Evolutionary conservation across 495 filamentous ascomycete species (phyloP), one percentile per base, ranked within the genome.

Genomic region (Cairneyella variabilis): DNA sequence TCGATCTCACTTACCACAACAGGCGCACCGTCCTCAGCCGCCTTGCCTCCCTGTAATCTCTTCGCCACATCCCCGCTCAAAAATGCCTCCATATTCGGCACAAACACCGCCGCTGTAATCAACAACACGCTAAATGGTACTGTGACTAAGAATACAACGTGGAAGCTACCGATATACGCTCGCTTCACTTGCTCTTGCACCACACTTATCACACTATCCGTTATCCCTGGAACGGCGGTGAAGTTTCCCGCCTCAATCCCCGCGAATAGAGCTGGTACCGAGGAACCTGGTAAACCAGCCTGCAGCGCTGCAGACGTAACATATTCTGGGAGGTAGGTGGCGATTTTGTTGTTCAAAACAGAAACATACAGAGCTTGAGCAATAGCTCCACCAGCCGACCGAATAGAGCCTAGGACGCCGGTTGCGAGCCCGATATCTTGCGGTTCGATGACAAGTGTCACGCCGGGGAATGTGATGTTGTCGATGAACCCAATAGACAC

Each of bases 101-200:
- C 64, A 44, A 74, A 69, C 14, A 67, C 57, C 8, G 72, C 66
- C 11, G 69, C 69, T 37, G 76, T 46, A 18, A 79, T 67, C 6
- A 72, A 63, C 27, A 76, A 53, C 11, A 60, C 67, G 17, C 70
- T 69, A 51, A 80, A 80, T 0, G 72, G 68, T 46, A 78, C 68
- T 43, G 67, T 75, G 2, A 70, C 70, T 14, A 73, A 69, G 43
- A 74, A 80, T 3, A 79, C 73, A 11, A 69, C 71, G 43, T 63
- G 59, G 59, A 77, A 76, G 2, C 68, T 66, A 34, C 70, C 51
- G 8, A 72, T 60, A 53, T 73, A 74, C 1, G 74, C 75, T 1
- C 56, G 62, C 26, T 64, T 68, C 1, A 68, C 42, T 17, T 71
- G 69, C 1, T 57, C 57, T 16, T 54, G 59, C 1, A 77, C 68